A percentile compares a stretch with the other conserved stretches of the same genome.
Evolutionary conservation across 192 early-diverging fungal species (phyloP).

Genomic region (Coemansia sp.): DNA sequence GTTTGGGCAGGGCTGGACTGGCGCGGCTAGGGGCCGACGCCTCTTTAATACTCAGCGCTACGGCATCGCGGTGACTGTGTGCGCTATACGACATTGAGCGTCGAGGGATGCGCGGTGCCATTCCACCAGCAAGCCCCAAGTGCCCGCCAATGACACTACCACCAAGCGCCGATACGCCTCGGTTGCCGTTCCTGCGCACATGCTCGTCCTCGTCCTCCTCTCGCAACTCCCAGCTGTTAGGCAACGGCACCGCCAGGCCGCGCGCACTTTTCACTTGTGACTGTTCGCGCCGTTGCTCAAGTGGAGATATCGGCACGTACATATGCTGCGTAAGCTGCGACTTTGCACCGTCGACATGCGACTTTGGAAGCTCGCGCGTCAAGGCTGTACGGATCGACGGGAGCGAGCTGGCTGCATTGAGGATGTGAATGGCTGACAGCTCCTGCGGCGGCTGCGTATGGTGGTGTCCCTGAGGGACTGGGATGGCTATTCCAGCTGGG

Average conservation of each 20-base stretch:
- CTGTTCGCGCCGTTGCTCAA: conserved; percentile 53
- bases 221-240: conserved; percentile 36
- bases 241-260: background rate
- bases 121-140: conserved; percentile 12
- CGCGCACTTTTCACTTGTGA: conserved; percentile 6
- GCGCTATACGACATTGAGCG: conserved; percentile 51
- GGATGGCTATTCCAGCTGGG: conserved; percentile 6
- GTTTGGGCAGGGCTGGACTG: background rate
- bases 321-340: conserved; percentile 30
- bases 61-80: conserved; percentile 18
- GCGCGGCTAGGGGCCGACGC: background rate
- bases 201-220: conserved; percentile 53
- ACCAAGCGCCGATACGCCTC: conserved; percentile 6
- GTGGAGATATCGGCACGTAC: conserved; percentile 53
- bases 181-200: conserved; percentile 1
- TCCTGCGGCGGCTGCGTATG: conserved; percentile 27
- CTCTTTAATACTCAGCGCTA: conserved; percentile 21
- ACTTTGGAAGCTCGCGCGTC: conserved; percentile 25
- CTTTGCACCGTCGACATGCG: conserved; percentile 26
- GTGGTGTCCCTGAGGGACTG: background rate
- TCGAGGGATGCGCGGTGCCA: conserved; percentile 21
- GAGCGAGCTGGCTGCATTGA: conserved; percentile 46
- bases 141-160: conserved; percentile 6
- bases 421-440: conserved; percentile 51
- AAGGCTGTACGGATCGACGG: conserved; percentile 39